Evolutionary conservation across 805 yeast species (phyloP).

Genomic region (Teunomyces pallodes): DNA sequence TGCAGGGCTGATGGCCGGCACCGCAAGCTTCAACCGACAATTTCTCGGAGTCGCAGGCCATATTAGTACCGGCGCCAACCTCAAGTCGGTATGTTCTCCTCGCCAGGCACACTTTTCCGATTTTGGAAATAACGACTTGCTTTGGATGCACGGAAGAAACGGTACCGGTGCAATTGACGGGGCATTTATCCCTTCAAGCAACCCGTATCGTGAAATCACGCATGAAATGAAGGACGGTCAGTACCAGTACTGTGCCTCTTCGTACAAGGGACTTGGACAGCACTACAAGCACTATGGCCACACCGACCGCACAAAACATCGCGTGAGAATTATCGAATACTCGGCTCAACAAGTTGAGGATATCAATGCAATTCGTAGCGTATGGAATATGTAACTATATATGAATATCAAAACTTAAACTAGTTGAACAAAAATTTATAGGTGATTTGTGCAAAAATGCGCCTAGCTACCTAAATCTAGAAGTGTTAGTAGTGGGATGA

Average conservation of each 20-base stretch:
- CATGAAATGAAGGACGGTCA: background rate
- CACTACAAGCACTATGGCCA: background rate
- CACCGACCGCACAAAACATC: background rate
- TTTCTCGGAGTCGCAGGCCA: slow-evolving; percentile 10
- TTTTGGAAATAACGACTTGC: slow-evolving; percentile 6
- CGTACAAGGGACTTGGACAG: background rate
- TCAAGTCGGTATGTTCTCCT: slow-evolving; percentile 7
- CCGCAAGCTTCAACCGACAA: slow-evolving; percentile 6
- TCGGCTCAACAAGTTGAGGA: background rate
- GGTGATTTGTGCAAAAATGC: no score
- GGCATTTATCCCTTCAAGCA: slow-evolving; percentile 9
- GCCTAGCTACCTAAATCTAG: no score
- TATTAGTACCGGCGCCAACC: slow-evolving; percentile 4
- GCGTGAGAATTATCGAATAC: background rate
- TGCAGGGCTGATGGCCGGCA: background rate
- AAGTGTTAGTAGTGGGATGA: no score
- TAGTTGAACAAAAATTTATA: no score
- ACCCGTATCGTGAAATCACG: slow-evolving; percentile 9
- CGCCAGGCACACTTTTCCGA: slow-evolving; percentile 11
- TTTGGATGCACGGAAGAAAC: slow-evolving; percentile 9
- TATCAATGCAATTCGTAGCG: background rate
- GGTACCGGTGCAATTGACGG: slow-evolving; percentile 3
- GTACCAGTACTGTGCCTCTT: slow-evolving; percentile 1
- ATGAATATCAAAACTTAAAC: background rate
- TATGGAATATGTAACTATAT: background rate